phyloP scores from a whole-genome alignment of 2,329 filamentous ascomycete species.

The Gyromitra esculenta region DNA sequence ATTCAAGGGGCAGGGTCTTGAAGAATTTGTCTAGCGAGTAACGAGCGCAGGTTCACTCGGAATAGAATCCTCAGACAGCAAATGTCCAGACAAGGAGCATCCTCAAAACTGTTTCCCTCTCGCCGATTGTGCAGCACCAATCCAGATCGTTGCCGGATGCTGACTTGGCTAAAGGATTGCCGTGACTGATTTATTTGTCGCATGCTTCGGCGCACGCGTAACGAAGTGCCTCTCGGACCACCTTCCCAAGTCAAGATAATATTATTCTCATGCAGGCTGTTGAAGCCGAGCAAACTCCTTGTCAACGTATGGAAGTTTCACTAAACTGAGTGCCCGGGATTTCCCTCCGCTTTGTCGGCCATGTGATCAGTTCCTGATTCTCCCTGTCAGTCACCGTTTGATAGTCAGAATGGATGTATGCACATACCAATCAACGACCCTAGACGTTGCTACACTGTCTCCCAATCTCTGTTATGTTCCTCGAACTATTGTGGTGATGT shows the following conservation, averaged over 20 bases:
- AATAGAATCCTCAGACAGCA: conserved; percentile 4
- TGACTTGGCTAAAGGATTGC: neutral
- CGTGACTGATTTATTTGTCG: conserved; percentile 11
- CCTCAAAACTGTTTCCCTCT: conserved; percentile 9
- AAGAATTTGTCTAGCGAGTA: neutral
- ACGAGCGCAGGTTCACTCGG: neutral
- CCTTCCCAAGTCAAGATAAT: neutral
- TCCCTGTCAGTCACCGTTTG: conserved; percentile 23
- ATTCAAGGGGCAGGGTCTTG: conserved; percentile 16
- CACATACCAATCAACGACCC: conserved; percentile 30
- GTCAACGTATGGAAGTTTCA: conserved; percentile 21
- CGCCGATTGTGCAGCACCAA: conserved; percentile 4
- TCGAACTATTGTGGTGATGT: neutral
- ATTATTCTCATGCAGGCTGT: conserved; percentile 11
- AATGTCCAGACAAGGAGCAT: conserved; percentile 18
- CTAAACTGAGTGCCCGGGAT: conserved; percentile 22
- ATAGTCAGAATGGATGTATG: conserved; percentile 16
- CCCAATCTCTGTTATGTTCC: neutral
- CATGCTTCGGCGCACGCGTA: conserved; percentile 15
- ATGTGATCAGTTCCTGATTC: conserved; percentile 26
- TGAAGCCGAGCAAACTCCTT: conserved; percentile 8
- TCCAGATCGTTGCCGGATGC: conserved; percentile 12
- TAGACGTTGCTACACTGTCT: conserved; percentile 10
- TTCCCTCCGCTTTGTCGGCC: conserved; percentile 19
- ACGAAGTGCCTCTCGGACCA: conserved; percentile 16